These are phyloP conservation scores for Yarrowia sp. DNA, from an alignment of 805 yeast species.

Conservation along the genomic window DNA sequence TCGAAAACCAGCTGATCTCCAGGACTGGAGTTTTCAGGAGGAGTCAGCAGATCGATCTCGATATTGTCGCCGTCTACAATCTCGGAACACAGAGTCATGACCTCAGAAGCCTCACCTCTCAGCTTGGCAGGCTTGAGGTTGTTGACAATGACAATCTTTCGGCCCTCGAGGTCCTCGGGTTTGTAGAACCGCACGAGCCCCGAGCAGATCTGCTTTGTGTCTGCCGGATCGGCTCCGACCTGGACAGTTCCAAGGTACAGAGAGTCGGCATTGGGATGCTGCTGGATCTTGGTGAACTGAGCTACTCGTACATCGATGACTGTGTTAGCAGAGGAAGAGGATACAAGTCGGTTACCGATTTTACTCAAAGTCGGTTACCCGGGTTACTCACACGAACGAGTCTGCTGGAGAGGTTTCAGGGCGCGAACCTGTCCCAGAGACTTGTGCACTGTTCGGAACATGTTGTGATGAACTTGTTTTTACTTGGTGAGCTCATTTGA, in stretches of 20 bases:
- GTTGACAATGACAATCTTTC: conserved; percentile 18
- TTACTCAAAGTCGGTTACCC: too few relatives aligned
- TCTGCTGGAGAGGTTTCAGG: neutral
- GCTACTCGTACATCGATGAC: conserved; percentile 35
- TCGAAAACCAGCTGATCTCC: conserved; percentile 25
- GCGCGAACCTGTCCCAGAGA: too few relatives aligned
- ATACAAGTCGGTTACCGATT: too few relatives aligned
- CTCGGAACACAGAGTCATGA: conserved; percentile 29
- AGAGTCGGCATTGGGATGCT: conserved; percentile 36
- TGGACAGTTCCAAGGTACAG: conserved; percentile 31
- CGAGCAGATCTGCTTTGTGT: conserved; percentile 24
- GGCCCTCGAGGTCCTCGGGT: conserved; percentile 11
- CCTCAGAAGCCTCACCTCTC: conserved; percentile 31
- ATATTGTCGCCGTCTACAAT: conserved; percentile 6
- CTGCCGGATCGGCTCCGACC: conserved; percentile 8
- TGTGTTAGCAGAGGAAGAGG: too few relatives aligned
- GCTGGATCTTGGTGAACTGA: conserved; percentile 3
- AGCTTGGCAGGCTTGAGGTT: conserved; percentile 34
- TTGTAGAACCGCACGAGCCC: conserved; percentile 16
- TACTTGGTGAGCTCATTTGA: neutral
- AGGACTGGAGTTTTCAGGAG: conserved; percentile 5
- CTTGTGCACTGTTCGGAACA: conserved; percentile 9
- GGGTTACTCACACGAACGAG: conserved; percentile 7
- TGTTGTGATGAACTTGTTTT: neutral
- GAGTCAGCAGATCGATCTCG: conserved; percentile 13